Evolutionary conservation across 2,329 filamentous ascomycete genomes (phyloP).

Genomic region (Trichoderma guizhouense): DNA sequence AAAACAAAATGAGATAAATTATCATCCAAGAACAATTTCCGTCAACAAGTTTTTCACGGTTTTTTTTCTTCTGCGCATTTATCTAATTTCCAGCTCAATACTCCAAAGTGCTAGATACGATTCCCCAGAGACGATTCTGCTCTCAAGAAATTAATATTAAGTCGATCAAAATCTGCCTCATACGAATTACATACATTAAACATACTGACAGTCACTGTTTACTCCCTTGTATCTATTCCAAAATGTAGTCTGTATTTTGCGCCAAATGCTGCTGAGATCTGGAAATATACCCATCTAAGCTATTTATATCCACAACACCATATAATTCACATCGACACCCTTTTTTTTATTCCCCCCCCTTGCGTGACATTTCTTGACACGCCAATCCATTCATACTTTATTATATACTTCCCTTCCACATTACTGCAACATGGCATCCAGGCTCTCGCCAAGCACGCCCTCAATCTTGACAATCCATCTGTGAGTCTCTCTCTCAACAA

Average conservation of each 20-base stretch:
- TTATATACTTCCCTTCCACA: conserved; percentile 22
- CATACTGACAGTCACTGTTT: neutral
- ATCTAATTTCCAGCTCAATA: neutral
- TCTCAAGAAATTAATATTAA: neutral
- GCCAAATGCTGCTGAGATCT: neutral
- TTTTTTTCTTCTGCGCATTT: neutral
- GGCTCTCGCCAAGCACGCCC: conserved; percentile 79
- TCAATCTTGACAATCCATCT: conserved; percentile 91
- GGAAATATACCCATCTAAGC: neutral
- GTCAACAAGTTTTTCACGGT: no score
- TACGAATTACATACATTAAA: neutral
- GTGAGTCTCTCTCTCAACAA: conserved; percentile 84
- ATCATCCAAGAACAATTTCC: neutral
- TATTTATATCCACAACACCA: neutral
- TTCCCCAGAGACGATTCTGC: neutral
- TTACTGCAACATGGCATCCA: conserved; percentile 89
- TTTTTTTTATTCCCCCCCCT: neutral
- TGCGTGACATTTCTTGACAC: neutral
- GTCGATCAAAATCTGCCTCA: neutral
- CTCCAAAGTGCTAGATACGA: neutral
- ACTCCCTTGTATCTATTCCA: neutral
- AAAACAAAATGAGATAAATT: neutral
- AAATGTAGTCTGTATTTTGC: neutral
- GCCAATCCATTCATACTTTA: neutral
- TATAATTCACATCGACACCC: neutral